Evolutionary conservation across 2,329 filamentous ascomycete species (phyloP).

Genomic region (Sclerotinia trifoliorum): DNA sequence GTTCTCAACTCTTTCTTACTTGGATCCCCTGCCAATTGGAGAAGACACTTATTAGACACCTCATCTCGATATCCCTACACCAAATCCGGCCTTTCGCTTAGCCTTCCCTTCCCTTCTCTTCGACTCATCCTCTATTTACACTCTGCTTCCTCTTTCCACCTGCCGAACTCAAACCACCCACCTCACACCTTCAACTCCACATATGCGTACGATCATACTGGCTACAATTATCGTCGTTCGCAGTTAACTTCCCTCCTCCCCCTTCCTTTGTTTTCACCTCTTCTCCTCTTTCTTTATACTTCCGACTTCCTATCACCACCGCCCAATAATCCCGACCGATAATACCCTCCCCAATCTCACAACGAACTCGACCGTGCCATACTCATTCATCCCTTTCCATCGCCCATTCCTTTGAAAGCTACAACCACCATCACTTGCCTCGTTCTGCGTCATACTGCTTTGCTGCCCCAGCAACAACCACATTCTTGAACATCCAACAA

Average conservation of each 20-base stretch:
- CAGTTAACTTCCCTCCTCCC: conserved; percentile 38
- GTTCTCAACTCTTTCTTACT: not conserved
- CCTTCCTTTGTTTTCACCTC: conserved; percentile 40
- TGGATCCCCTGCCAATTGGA: conserved; percentile 1
- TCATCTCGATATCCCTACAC: conserved; percentile 19
- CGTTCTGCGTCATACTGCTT: conserved; percentile 31
- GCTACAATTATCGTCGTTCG: conserved; percentile 36
- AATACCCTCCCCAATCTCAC: conserved; percentile 33
- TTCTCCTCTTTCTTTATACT: conserved; percentile 29
- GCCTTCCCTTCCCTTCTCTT: conserved; percentile 21
- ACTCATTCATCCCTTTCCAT: not conserved
- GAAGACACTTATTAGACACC: conserved; percentile 12
- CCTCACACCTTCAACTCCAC: conserved; percentile 23
- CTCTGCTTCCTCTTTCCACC: conserved; percentile 17
- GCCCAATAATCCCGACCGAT: not conserved
- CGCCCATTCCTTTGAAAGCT: conserved; percentile 26
- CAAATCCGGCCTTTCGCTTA: conserved; percentile 9
- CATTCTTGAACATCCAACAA: conserved; percentile 25
- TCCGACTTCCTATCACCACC: conserved; percentile 25
- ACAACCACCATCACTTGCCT: conserved; percentile 24
- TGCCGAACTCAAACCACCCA: conserved; percentile 23
- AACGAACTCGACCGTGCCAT: conserved; percentile 25
- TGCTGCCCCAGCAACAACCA: conserved; percentile 31
- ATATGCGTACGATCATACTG: conserved; percentile 34
- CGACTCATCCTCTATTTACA: conserved; percentile 18